These are phyloP conservation scores for Exophiala viscosa DNA, from an alignment of 2,329 filamentous ascomycete species.

Conservation along the genomic window DNA sequence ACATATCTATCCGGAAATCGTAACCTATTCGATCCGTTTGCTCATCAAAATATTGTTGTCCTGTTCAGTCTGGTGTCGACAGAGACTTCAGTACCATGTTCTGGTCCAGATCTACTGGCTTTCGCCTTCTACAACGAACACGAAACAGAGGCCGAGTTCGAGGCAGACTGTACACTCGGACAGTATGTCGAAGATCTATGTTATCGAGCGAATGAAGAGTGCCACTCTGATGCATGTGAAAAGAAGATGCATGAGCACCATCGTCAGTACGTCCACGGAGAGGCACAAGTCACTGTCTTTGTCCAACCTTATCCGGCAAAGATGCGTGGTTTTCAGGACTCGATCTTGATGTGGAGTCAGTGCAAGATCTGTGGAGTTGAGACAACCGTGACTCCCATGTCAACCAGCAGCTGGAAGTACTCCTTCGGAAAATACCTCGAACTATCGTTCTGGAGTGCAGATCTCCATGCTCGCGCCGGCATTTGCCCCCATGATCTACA, in stretches of 20 bases:
- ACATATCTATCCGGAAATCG: constrained; percentile 84
- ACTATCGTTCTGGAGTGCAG: constrained; percentile 89
- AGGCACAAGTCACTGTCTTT: constrained; percentile 87
- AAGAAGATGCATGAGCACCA: constrained; percentile 89
- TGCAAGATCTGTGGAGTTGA: constrained; percentile 91
- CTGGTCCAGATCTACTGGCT: constrained; percentile 83
- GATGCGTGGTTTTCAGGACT: constrained; percentile 62
- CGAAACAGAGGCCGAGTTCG: constrained; percentile 64
- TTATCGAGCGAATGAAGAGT: constrained; percentile 69
- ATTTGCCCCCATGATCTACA: constrained; percentile 90
- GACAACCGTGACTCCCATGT: constrained; percentile 86
- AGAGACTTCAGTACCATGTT: constrained; percentile 86
- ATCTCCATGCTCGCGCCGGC: constrained; percentile 68
- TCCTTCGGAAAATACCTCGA: constrained; percentile 99
- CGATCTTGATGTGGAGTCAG: constrained; percentile 95
- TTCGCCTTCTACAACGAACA: constrained; percentile 93
- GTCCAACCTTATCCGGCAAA: constrained; percentile 71
- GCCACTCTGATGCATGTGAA: constrained; percentile 79
- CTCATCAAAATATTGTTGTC: constrained; percentile 94
- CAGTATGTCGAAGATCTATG: constrained; percentile 94
- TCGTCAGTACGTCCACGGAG: constrained; percentile 92
- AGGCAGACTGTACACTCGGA: constrained; percentile 84
- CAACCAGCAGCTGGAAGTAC: constrained; percentile 92
- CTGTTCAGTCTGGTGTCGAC: constrained; percentile 93
- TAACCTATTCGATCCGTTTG: constrained; percentile 88